A percentile compares a stretch with the other conserved stretches of the same genome.
Conservation (phyloP, 257 asterid species). For the Cinchona pubescens region DNA sequence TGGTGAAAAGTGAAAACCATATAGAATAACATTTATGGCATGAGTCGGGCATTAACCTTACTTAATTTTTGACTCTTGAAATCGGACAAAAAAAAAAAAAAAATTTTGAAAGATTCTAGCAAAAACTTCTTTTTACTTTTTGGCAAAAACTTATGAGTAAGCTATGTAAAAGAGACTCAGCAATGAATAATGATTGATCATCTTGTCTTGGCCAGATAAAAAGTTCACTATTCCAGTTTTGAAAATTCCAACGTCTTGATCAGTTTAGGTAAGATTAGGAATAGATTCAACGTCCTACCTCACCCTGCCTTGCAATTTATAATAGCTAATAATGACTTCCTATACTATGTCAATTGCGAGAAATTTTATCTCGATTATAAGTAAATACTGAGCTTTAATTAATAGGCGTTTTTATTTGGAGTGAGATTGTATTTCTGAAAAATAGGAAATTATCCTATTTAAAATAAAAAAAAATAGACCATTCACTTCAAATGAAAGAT, state of each 20-base stretch:
- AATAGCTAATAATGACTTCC: background rate
- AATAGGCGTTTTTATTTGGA: too few relatives aligned
- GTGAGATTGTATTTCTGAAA: too few relatives aligned
- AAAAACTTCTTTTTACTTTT: too few relatives aligned
- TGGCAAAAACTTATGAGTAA: too few relatives aligned
- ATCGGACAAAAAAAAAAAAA: background rate
- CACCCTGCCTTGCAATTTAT: background rate
- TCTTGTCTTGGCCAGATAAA: background rate
- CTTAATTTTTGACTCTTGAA: background rate
- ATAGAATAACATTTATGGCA: background rate
- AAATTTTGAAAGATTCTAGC: constrained; percentile 1
- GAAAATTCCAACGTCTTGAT: background rate
- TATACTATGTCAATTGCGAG: background rate
- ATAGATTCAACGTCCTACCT: constrained; percentile 4
- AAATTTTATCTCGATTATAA: too few relatives aligned
- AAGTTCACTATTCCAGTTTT: background rate
- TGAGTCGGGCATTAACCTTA: background rate
- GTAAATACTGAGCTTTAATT: too few relatives aligned
- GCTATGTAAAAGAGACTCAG: background rate
- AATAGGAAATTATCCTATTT: too few relatives aligned
- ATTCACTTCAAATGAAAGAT: too few relatives aligned
- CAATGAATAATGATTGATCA: constrained; percentile 19
- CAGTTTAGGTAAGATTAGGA: background rate
- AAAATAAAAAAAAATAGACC: too few relatives aligned
- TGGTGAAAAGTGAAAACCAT: background rate